These are phyloP conservation scores for Phytopythium aichiense DNA, from an alignment of 352 stramenopile species.

Conservation along the genomic window DNA sequence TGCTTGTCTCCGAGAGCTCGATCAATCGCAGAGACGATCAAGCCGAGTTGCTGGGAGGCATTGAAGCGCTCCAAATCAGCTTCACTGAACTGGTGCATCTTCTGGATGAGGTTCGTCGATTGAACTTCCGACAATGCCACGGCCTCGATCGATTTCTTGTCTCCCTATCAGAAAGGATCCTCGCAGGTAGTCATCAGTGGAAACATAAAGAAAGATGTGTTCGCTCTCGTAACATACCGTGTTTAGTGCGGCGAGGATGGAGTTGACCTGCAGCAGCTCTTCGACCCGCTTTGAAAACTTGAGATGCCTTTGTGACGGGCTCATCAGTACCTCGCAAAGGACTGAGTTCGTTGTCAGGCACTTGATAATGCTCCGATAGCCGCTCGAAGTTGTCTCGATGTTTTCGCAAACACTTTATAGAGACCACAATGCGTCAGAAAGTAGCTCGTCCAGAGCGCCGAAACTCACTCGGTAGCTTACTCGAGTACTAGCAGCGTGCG, in stretches of 20 bases:
- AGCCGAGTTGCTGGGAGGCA: slow-evolving; percentile 3
- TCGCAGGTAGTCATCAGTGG: not conserved
- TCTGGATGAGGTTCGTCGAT: slow-evolving; percentile 67
- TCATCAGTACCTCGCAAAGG: slow-evolving; percentile 26
- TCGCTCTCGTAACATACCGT: slow-evolving; percentile 10
- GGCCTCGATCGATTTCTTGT: slow-evolving; percentile 19
- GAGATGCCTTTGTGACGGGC: slow-evolving; percentile 24
- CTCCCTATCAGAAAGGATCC: not conserved
- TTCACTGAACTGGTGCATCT: slow-evolving; percentile 55
- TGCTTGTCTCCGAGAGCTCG: slow-evolving; percentile 6
- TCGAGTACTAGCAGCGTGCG: slow-evolving; percentile 35
- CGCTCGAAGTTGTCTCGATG: slow-evolving; percentile 30
- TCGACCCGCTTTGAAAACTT: slow-evolving; percentile 21
- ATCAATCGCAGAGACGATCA: not conserved
- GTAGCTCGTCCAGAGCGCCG: not conserved
- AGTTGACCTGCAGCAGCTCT: slow-evolving; percentile 44
- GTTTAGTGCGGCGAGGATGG: slow-evolving; percentile 19
- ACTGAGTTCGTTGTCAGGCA: slow-evolving; percentile 40
- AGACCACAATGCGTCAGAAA: not conserved
- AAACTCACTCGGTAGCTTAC: slow-evolving; percentile 12
- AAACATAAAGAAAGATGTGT: too few species aligned
- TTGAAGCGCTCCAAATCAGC: slow-evolving; percentile 39
- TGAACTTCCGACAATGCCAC: slow-evolving; percentile 32
- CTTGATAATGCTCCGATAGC: slow-evolving; percentile 40
- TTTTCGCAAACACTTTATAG: slow-evolving; percentile 35